Conservation (phyloP, 441 rosid species). For the Gossypium davidsonii region DNA sequence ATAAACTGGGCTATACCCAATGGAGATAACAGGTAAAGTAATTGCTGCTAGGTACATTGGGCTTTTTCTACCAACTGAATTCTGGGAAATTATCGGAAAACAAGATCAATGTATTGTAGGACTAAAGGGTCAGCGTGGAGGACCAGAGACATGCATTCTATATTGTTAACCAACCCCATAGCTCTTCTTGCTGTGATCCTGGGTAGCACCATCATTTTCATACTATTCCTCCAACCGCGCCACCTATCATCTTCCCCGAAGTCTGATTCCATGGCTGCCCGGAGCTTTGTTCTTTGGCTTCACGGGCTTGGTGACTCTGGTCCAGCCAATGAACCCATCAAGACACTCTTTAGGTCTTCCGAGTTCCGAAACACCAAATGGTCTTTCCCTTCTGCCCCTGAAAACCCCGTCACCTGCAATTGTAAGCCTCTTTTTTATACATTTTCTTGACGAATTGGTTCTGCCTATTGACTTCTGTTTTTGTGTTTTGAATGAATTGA, state of each 20-base stretch:
- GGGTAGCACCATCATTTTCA: conserved; percentile 20
- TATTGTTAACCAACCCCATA: conserved; percentile 22
- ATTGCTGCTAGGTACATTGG: neutral
- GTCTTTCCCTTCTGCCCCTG: conserved; percentile 84
- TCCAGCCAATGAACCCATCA: conserved; percentile 86
- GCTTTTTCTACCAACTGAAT: neutral
- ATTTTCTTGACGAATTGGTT: neutral
- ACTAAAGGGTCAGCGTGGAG: conserved; percentile 17
- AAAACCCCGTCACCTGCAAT: conserved; percentile 68
- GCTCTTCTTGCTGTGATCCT: conserved; percentile 27
- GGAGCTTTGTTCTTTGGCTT: conserved; percentile 73
- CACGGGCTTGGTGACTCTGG: conserved; percentile 85
- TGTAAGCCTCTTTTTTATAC: conserved; percentile 28
- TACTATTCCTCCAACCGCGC: conserved; percentile 21
- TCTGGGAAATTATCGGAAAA: neutral
- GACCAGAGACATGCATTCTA: conserved; percentile 23
- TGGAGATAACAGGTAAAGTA: neutral
- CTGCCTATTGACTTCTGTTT: neutral
- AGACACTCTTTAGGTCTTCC: conserved; percentile 50
- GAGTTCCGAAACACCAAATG: conserved; percentile 51
- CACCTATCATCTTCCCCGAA: conserved; percentile 22
- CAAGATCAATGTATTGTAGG: neutral
- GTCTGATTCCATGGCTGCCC: conserved; percentile 40
- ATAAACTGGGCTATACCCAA: neutral
- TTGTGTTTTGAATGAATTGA: neutral